Evolutionary conservation across 257 asterid genomes (phyloP).

Genomic region (Jasminum sambac): DNA sequence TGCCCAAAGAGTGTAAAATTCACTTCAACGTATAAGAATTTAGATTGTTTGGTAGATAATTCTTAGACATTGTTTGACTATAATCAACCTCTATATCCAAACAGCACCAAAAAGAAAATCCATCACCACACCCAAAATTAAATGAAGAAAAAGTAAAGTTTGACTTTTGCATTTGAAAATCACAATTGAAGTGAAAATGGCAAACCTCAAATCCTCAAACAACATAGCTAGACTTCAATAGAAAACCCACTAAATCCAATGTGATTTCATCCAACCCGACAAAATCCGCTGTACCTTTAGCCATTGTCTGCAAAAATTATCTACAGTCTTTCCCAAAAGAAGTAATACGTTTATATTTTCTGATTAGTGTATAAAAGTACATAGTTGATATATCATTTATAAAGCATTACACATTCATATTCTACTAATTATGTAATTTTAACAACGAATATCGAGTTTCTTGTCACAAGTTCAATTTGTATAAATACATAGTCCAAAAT

Average conservation of each 20-base stretch:
- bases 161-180: not conserved
- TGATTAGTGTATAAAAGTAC: no score
- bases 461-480: no score
- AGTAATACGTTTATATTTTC: not conserved
- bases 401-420: no score
- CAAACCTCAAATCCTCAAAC: conserved; percentile 82
- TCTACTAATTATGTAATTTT: no score
- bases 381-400: no score
- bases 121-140: no score
- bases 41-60: not conserved
- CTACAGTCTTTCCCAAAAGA: not conserved
- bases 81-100: conserved; percentile 4
- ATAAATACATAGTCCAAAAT: no score
- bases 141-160: not conserved
- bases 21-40: not conserved
- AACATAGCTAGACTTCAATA: conserved; percentile 56
- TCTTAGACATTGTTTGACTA: not conserved
- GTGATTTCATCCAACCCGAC: conserved; percentile 79
- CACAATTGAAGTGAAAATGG: not conserved
- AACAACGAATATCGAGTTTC: no score
- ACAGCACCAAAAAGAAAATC: no score
- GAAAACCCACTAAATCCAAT: conserved; percentile 71
- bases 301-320: conserved; percentile 44
- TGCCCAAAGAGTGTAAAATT: not conserved
- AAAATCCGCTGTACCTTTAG: conserved; percentile 54